Evolutionary conservation across 2,329 filamentous ascomycete genomes (phyloP).

Genomic region (Colletotrichum navitas): DNA sequence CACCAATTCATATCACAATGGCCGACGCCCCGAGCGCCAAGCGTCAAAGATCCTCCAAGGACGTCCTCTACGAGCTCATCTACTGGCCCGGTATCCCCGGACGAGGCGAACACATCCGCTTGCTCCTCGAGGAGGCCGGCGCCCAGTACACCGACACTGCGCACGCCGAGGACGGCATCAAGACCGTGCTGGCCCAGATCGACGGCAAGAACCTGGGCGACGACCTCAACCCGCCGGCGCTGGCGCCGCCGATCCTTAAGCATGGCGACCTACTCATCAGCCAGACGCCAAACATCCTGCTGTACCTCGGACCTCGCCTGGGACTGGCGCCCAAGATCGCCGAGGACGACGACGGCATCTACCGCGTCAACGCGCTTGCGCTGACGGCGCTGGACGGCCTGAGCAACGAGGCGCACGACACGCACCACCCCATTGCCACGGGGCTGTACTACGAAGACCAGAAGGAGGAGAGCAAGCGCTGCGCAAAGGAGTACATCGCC

Average conservation of each 20-base stretch:
- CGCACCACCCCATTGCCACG: constrained; percentile 77
- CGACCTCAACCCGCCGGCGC: constrained; percentile 70
- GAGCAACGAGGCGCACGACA: constrained; percentile 79
- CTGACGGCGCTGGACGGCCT: constrained; percentile 79
- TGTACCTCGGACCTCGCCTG: constrained; percentile 74
- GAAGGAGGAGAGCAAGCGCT: constrained; percentile 72
- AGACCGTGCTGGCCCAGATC: constrained; percentile 63
- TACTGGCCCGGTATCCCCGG: constrained; percentile 82
- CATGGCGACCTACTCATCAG: constrained; percentile 72
- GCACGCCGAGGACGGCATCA: constrained; percentile 60
- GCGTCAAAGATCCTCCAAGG: constrained; percentile 54
- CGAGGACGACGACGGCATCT: constrained; percentile 60
- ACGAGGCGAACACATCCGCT: constrained; percentile 79
- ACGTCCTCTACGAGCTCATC: constrained; percentile 71
- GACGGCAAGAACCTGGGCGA: constrained; percentile 61
- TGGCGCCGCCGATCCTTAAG: constrained; percentile 76
- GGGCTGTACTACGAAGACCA: constrained; percentile 80
- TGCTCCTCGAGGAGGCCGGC: constrained; percentile 77
- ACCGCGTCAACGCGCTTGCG: constrained; percentile 71
- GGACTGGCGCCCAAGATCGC: constrained; percentile 64
- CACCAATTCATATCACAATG: constrained; percentile 4
- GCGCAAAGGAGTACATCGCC: constrained; percentile 68
- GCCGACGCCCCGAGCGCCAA: constrained; percentile 45
- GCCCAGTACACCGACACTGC: constrained; percentile 74
- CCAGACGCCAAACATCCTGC: constrained; percentile 80